phyloP scores from a whole-genome alignment of 2,329 filamentous ascomycete genomes.

The Elsinoe arachidis region DNA sequence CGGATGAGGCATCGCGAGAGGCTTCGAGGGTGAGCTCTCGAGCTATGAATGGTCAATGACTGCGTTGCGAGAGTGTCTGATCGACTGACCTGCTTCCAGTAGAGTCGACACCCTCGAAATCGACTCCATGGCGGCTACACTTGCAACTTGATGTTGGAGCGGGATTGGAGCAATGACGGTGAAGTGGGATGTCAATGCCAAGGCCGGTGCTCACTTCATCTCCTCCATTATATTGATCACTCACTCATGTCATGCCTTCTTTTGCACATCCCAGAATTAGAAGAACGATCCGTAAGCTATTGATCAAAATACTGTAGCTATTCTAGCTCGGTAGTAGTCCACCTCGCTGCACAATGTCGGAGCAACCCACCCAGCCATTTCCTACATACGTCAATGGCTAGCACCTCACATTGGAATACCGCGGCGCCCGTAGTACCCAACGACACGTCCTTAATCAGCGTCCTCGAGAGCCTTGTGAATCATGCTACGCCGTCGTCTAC shows the following conservation, averaged over 20 bases:
- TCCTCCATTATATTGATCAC: background rate
- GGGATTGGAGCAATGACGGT: background rate
- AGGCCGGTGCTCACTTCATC: background rate
- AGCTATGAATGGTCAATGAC: slow-evolving; percentile 44
- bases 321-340: too few relatives aligned
- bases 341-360: background rate
- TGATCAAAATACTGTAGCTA: background rate
- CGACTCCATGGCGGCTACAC: slow-evolving; percentile 65
- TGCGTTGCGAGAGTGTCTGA: background rate
- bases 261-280: background rate
- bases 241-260: background rate
- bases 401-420: background rate
- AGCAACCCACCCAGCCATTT: background rate
- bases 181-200: background rate
- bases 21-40: slow-evolving; percentile 96
- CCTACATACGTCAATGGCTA: background rate
- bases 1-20: slow-evolving; percentile 70
- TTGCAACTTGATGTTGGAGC: background rate
- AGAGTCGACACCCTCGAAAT: slow-evolving; percentile 88
- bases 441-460: slow-evolving; percentile 32
- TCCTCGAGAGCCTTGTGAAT: slow-evolving; percentile 57
- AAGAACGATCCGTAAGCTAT: background rate
- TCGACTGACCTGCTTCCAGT: slow-evolving; percentile 74
- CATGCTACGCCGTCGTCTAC: slow-evolving; percentile 51
- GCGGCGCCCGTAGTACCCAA: slow-evolving; percentile 32